Conservation (phyloP, 139 green algal species). For the Chloropicon primus region DNA sequence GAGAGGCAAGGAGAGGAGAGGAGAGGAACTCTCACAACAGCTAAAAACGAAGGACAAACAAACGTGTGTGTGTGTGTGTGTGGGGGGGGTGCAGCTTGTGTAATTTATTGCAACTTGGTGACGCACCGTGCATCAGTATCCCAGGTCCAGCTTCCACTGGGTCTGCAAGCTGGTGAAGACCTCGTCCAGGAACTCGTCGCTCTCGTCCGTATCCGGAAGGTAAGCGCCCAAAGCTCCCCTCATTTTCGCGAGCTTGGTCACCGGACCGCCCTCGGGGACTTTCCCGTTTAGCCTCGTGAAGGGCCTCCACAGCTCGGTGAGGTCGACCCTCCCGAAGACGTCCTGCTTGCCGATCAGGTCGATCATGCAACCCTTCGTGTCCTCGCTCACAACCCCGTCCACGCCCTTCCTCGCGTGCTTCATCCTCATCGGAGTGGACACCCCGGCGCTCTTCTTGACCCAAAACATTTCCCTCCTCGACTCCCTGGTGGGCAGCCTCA, state of each 20-base stretch:
- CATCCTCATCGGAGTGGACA: not conserved
- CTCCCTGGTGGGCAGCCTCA: conserved; percentile 27
- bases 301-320: conserved; percentile 35
- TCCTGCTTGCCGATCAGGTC: not conserved
- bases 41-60: too few relatives aligned
- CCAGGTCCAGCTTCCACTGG: not conserved
- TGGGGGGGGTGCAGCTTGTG: too few relatives aligned
- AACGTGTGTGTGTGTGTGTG: too few relatives aligned
- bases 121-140: not conserved
- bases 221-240: conserved; percentile 16
- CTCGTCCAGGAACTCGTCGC: not conserved
- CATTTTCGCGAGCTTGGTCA: conserved; percentile 41
- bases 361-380: not conserved
- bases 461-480: not conserved
- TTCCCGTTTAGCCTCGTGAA: conserved; percentile 26
- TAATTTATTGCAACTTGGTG: too few relatives aligned
- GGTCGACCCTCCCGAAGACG: conserved; percentile 24
- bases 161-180: not conserved
- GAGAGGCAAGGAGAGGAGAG: too few relatives aligned
- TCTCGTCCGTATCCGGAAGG: conserved; percentile 11
- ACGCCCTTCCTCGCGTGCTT: not conserved
- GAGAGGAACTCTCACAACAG: too few relatives aligned
- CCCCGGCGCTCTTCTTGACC: not conserved
- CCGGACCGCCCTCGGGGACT: conserved; percentile 12
- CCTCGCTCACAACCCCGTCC: not conserved